Evolutionary conservation across 2,329 filamentous ascomycete species (phyloP), one percentile per base, ranked within the genome.

Genomic region (Coniella vitis): DNA sequence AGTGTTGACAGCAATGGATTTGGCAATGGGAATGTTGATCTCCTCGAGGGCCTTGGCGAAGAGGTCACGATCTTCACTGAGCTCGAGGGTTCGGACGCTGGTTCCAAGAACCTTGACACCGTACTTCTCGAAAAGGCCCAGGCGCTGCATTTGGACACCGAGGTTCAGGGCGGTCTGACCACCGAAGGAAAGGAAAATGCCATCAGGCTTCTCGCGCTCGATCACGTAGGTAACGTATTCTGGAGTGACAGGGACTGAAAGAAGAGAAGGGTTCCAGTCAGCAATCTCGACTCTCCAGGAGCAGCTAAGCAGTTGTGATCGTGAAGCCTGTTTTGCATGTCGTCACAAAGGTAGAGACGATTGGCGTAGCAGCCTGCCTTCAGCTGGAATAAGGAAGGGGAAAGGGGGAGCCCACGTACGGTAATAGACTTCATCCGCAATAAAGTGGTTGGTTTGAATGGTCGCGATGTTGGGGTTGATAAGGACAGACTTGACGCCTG

Each of bases 401-500:
- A 29, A 10, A 29, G 32, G 21, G 13, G 25, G 22, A 4, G 22
- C 38, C 22, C 19, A 51, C 48, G 20, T 53, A 53, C 51, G 84
- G 71, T 96, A 97, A 78, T 97, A 97, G 63, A 97, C 87, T 73
- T 97, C 90, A 65, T 97, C 91, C 63, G 90, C 90, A 65, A 97
- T 86, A 62, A 86, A 84, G 76, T 97, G 91, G 68, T 94, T 90
- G 60, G 91, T 97, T 73, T 97, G 91, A 63, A 97, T 97, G 51
- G 93, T 97, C 53, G 91, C 91, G 66, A 97, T 97, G 68, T 97
- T 97, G 61, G 91, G 91, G 72, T 97, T 97, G 68, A 97, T 90
- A 56, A 97, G 82, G 48, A 97, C 87, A 9, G 91, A 95, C 58
- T 84, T 72, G 53, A 97, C 87, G 54, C 89, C 89, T 55, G 90